phyloP scores from a whole-genome alignment of 352 stramenopile genomes.

The Pythium folliculosum region DNA sequence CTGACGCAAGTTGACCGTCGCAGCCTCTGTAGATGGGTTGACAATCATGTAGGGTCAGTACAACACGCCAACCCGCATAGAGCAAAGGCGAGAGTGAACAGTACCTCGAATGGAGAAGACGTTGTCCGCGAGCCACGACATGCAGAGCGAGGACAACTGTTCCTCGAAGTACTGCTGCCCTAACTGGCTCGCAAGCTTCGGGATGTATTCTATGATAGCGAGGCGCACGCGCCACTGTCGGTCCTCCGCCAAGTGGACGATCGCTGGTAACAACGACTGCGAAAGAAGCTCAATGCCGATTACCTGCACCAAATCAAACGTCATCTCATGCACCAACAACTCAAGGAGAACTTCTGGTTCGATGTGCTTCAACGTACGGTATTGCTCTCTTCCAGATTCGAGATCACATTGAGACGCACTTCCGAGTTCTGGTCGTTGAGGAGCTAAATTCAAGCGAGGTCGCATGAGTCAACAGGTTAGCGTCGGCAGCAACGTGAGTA shows the following conservation, averaged over 20 bases:
- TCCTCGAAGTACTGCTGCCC: conserved; percentile 97
- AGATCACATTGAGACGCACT: conserved; percentile 99
- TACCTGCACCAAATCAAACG: conserved; percentile 47
- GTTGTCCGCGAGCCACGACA: conserved; percentile 96
- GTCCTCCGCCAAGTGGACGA: conserved; percentile 98
- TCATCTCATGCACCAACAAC: neutral
- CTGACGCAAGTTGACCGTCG: conserved; percentile 94
- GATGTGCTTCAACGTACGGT: conserved; percentile 43
- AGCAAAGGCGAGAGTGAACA: neutral
- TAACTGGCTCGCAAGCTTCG: conserved; percentile 95
- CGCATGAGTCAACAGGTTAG: neutral
- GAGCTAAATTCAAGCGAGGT: conserved; percentile 43
- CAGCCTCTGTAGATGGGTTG: conserved; percentile 68
- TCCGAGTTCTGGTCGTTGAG: conserved; percentile 97
- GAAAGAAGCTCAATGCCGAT: conserved; percentile 97
- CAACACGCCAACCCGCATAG: neutral
- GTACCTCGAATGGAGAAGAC: conserved; percentile 95
- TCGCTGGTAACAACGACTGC: conserved; percentile 96
- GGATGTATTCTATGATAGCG: conserved; percentile 99
- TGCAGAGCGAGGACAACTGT: conserved; percentile 93
- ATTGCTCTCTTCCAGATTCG: conserved; percentile 96
- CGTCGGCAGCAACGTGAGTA: neutral
- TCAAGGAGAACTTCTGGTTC: neutral
- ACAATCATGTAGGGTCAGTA: neutral
- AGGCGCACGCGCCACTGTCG: conserved; percentile 98